phyloP scores from a whole-genome alignment of 306 rosid genomes.

The Castanea mollissima region DNA sequence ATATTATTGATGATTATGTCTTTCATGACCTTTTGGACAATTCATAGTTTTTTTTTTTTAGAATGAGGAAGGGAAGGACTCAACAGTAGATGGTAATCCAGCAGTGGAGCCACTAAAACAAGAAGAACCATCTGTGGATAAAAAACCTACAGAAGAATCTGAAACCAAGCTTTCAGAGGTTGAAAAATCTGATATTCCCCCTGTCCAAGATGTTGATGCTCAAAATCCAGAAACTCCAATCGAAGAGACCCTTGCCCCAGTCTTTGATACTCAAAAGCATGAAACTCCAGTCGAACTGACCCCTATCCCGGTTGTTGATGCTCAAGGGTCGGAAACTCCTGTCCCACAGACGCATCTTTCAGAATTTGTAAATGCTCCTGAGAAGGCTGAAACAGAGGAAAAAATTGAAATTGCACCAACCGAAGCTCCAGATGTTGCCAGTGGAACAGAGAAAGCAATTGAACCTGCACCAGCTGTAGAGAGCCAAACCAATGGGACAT shows the following conservation, averaged over 20 bases:
- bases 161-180: background rate
- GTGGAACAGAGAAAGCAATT: background rate
- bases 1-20: background rate
- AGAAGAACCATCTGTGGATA: background rate
- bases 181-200: background rate
- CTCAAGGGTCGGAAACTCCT: background rate
- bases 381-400: slow-evolving; percentile 18
- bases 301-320: background rate
- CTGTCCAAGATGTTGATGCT: background rate
- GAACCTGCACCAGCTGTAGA: background rate
- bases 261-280: background rate
- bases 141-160: background rate
- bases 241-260: background rate
- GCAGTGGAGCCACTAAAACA: slow-evolving; percentile 9
- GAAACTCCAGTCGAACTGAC: background rate
- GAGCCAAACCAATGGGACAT: background rate
- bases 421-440: background rate
- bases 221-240: background rate
- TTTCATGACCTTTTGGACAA: background rate
- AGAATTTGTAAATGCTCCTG: background rate
- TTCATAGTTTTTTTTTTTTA: background rate
- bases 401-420: slow-evolving; percentile 12
- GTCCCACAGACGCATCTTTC: background rate
- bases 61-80: background rate
- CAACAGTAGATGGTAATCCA: slow-evolving; percentile 5